Percentiles rank a stretch among this genome's conserved stretches.
Evolutionary conservation across 805 yeast species (phyloP).

Genomic region (Saccharomycodes ludwigii): DNA sequence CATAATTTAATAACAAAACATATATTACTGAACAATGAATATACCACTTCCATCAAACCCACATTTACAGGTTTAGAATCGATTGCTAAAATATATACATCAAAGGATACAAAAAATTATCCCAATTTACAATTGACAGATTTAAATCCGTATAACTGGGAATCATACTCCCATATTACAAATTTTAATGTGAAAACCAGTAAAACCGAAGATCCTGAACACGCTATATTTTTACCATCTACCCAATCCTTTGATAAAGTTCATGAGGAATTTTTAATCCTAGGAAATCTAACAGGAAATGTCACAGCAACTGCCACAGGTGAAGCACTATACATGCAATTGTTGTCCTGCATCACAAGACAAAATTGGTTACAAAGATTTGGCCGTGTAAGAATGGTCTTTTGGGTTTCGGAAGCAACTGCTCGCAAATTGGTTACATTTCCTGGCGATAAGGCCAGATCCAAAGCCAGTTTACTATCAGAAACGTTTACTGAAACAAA

Average conservation of each 20-base stretch:
- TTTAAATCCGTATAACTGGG: slow-evolving; percentile 59
- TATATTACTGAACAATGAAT: not conserved
- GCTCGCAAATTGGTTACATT: slow-evolving; percentile 52
- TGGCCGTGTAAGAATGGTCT: slow-evolving; percentile 64
- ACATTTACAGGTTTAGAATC: not conserved
- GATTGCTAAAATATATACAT: not conserved
- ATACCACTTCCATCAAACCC: not conserved
- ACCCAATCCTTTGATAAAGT: slow-evolving; percentile 27
- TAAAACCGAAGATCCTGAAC: slow-evolving; percentile 25
- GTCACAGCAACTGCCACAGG: slow-evolving; percentile 27
- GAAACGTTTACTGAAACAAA: slow-evolving; percentile 51
- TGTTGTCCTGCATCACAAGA: slow-evolving; percentile 55
- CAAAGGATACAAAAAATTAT: not conserved
- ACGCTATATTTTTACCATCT: slow-evolving; percentile 25
- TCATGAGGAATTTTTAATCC: slow-evolving; percentile 41
- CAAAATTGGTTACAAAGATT: slow-evolving; percentile 63
- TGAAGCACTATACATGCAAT: slow-evolving; percentile 63
- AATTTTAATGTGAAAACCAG: slow-evolving; percentile 12
- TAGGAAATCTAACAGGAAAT: slow-evolving; percentile 41
- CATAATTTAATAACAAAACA: slow-evolving; percentile 7
- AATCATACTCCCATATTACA: slow-evolving; percentile 36
- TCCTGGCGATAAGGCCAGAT: slow-evolving; percentile 37
- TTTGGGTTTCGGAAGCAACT: slow-evolving; percentile 51
- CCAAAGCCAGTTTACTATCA: slow-evolving; percentile 50
- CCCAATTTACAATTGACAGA: slow-evolving; percentile 22